Evolutionary conservation across 2,329 filamentous ascomycete species (phyloP), one percentile per base, ranked within the genome.

Genomic region (Davidsoniella neocaledoniae): DNA sequence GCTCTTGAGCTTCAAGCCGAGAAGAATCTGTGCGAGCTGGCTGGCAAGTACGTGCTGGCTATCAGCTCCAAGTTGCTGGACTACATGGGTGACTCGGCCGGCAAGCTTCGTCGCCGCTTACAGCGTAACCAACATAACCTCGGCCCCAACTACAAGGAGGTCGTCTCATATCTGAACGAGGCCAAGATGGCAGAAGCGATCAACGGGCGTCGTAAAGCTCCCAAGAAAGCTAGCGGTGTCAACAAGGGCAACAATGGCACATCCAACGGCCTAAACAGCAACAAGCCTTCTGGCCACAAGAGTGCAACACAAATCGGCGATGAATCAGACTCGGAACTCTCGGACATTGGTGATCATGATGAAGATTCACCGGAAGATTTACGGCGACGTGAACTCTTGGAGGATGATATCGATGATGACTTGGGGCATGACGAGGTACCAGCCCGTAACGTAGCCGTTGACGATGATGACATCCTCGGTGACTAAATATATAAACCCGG

Each of bases 91-190:
- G 66, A 73, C 9, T 67, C 75, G 26, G 73, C 73, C 7, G 79
- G 77, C 26, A 77, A 76, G 59, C 71, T 94, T 36, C 75, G 76
- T 55, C 76, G 77, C 57, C 74, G 87, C 17, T 69, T 98, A 19
- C 72, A 82, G 58, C 74, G 85, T 56, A 95, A 98, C 64, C 82
- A 82, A 60, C 69, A 68, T n/a, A 79, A 77, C 59, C 72, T 98
- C 2, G 91, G 91, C 2, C 69, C 76, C 43, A 95, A 91, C 61
- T 93, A 85, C 70, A 85, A 82, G 59, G 86, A 91, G 58, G 78
- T 95, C 5, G 68, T 94, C 4, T 76, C 77, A 7, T 91, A 82
- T 62, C 69, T 96, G 3, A 87, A 94, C 58, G 76, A 82, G 51
- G 70, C 72, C 45, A 79, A 80, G 58, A 63, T 75, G 41, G 70